Evolutionary conservation across 2,329 filamentous ascomycete species (phyloP).

Genomic region (Ophiostoma angusticollis): DNA sequence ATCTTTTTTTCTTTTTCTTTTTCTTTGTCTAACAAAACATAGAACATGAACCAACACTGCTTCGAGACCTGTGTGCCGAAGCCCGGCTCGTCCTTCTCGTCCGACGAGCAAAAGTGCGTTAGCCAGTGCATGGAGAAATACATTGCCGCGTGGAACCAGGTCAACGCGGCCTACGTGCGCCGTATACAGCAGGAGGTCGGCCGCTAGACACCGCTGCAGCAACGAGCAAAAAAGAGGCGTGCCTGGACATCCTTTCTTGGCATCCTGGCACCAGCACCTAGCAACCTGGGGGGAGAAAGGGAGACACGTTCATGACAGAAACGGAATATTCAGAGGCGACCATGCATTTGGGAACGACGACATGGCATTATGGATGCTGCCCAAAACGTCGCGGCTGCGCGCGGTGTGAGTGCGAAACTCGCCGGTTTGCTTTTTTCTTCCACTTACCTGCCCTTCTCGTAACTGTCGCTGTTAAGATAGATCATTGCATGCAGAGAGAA

Average conservation of each 20-base stretch:
- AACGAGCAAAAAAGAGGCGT: background rate
- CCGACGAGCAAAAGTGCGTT: slow-evolving; percentile 57
- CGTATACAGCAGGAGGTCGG: slow-evolving; percentile 46
- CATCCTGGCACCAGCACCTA: no score
- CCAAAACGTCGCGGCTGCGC: no score
- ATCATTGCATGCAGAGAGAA: no score
- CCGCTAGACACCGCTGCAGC: slow-evolving; percentile 7
- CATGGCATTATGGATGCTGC: no score
- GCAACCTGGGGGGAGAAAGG: no score
- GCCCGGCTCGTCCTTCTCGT: slow-evolving; percentile 53
- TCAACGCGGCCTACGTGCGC: slow-evolving; percentile 54
- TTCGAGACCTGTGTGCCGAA: slow-evolving; percentile 66
- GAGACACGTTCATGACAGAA: no score
- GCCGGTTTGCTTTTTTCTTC: no score
- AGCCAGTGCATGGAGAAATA: slow-evolving; percentile 76
- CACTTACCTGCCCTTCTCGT: no score
- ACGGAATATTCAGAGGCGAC: background rate
- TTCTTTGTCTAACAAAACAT: background rate
- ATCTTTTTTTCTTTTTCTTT: background rate
- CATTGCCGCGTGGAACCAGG: slow-evolving; percentile 66
- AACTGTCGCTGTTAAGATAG: no score
- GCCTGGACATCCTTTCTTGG: background rate
- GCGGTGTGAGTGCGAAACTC: no score
- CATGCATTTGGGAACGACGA: background rate
- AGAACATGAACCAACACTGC: slow-evolving; percentile 75